These are phyloP conservation scores for Hypomontagnella monticulosa DNA, from an alignment of 495 filamentous ascomycete species.

Conservation along the genomic window DNA sequence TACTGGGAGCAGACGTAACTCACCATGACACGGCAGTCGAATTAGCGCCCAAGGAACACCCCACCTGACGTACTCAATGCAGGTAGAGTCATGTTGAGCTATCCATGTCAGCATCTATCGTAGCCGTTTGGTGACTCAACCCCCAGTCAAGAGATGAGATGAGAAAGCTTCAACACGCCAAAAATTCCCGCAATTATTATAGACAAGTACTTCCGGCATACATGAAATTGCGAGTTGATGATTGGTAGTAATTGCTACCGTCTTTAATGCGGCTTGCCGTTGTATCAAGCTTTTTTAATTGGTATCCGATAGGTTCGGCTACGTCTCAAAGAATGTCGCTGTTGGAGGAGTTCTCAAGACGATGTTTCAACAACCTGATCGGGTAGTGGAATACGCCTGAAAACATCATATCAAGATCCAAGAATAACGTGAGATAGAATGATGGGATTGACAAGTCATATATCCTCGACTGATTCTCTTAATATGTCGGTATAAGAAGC, in stretches of 20 bases:
- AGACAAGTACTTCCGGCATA: neutral
- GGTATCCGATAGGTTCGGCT: constrained; percentile 28
- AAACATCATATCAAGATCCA: constrained; percentile 6
- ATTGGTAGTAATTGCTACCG: constrained; percentile 21
- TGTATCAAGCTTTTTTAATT: constrained; percentile 21
- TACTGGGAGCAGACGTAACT: neutral
- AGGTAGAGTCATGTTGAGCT: constrained; percentile 7
- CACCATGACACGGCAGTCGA: constrained; percentile 15
- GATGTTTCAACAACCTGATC: constrained; percentile 15
- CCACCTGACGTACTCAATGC: constrained; percentile 25
- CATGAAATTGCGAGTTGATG: neutral
- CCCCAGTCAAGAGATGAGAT: neutral
- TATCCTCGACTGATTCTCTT: constrained; percentile 29
- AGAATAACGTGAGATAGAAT: constrained; percentile 16
- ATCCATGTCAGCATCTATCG: neutral
- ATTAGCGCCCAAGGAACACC: constrained; percentile 9
- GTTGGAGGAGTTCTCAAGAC: constrained; percentile 18
- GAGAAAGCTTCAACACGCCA: neutral
- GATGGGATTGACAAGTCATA: constrained; percentile 1
- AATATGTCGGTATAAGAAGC: neutral
- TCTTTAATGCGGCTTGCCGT: constrained; percentile 9
- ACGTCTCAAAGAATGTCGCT: constrained; percentile 6
- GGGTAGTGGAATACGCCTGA: neutral
- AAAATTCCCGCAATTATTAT: constrained; percentile 34
- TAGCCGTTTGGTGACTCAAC: neutral